Base-by-base conservation (phyloP, 1,284 basidiomycete genomes). In the Pisolithus thermaeus region DNA sequence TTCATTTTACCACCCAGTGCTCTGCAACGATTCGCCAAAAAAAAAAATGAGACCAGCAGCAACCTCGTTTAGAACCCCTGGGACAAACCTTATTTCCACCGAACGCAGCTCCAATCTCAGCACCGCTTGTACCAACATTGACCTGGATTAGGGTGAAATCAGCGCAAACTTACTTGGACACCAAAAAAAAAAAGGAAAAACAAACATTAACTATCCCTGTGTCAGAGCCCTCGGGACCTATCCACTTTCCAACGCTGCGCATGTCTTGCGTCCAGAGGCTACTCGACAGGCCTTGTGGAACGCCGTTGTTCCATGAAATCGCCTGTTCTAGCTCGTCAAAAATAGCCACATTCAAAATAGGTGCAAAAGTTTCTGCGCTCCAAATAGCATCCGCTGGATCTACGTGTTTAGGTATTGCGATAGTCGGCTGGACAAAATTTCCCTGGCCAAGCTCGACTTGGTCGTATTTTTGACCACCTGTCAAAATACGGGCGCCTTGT, bases 291-390 rank as follows among this genome's bases (percentile, higher is more conserved):
- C 94, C 87, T 85, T 87, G 94, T 8, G 90, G 89, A 27, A 97
- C 95, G 27, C 78, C 77, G 69, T 98, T 98, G 70, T 97, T 97
- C 83, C 92, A 87, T 62, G 75, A 75, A 64, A 97, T 95, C 8
- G 93, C 95, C 70, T 97, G 79, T 59, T 94, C 90, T 20, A 97
- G 74, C 52, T 90, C 84, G 59, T 94, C 90, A 67, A 97, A 97
- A 49, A 91, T 73, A n/a, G 84, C 86, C 12, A 91, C 90, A 62
- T 89, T 90, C 56, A 97, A 71, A 49, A 97, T 83, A 4, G 92
- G 92, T 8, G 89, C 90, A 69, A 94, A 96, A 2, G 84, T 87
- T 70, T 95, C 92, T 52, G 82, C 85, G 57, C 75, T 77, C 87
- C 93, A 93, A 46, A 92, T 78, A 53, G 68, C 61, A 58, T 81